These are phyloP conservation scores for Euryodendron excelsum DNA, from an alignment of 148 eudicot species.

Conservation along the genomic window DNA sequence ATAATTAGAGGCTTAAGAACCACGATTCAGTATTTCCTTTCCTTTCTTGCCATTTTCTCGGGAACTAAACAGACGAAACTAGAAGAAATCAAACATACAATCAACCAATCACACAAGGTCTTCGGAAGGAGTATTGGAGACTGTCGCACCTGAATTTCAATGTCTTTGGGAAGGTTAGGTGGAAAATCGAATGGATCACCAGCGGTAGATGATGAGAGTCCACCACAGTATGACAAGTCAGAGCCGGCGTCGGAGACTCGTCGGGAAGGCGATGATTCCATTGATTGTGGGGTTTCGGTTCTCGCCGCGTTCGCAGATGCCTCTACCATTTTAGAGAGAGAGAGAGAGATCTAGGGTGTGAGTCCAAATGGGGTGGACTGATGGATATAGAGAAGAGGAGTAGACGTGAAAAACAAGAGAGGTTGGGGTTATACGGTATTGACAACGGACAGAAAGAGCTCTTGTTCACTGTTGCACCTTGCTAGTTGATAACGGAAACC, in stretches of 20 bases:
- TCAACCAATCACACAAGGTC: background rate
- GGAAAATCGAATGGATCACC: constrained; percentile 20
- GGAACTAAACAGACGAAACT: background rate
- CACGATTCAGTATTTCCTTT: background rate
- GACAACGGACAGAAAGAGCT: background rate
- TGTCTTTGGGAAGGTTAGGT: constrained; percentile 21
- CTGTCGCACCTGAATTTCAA: constrained; percentile 31
- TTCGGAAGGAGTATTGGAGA: background rate
- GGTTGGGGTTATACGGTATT: background rate
- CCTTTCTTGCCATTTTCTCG: background rate
- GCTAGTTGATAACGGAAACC: constrained; percentile 6
- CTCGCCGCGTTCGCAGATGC: constrained; percentile 19
- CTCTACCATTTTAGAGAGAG: constrained; percentile 23
- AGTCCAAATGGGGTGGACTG: background rate
- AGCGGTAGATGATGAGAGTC: constrained; percentile 5
- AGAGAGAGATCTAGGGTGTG: background rate
- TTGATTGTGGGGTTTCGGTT: constrained; percentile 18
- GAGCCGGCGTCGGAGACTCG: constrained; percentile 29
- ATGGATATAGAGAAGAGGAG: background rate
- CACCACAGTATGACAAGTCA: constrained; percentile 1
- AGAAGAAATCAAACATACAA: background rate
- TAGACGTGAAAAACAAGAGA: background rate
- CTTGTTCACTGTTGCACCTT: too few species aligned
- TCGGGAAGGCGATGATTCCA: constrained; percentile 24
- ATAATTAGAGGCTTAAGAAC: background rate